Evolutionary conservation across 2,329 filamentous ascomycete species (phyloP).

Genomic region (Colletotrichum scovillei): DNA sequence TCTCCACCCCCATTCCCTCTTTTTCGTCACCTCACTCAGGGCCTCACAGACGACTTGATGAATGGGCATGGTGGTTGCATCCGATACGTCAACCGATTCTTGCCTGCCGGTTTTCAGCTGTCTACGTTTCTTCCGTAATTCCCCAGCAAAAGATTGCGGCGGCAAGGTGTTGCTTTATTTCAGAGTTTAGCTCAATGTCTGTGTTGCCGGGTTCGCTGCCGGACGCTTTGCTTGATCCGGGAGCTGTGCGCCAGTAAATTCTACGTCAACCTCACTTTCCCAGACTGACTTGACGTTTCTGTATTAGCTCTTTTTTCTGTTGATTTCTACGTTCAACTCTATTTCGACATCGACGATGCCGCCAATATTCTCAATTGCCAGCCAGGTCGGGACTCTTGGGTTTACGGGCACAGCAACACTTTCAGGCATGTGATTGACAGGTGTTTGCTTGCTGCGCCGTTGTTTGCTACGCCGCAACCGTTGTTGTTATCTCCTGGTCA

Average conservation of each 20-base stretch:
- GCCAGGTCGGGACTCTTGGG: neutral
- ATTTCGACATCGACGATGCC: slow-evolving; percentile 26
- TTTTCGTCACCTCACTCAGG: slow-evolving; percentile 20
- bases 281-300: slow-evolving; percentile 7
- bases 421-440: neutral
- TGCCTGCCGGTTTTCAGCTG: neutral
- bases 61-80: slow-evolving; percentile 1
- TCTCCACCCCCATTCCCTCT: slow-evolving; percentile 24
- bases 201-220: neutral
- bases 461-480: neutral
- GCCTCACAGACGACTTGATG: slow-evolving; percentile 11
- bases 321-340: slow-evolving; percentile 22
- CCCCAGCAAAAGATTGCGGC: neutral
- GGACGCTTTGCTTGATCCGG: slow-evolving; percentile 17
- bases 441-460: neutral
- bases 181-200: slow-evolving; percentile 2
- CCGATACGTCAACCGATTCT: neutral
- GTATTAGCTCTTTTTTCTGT: slow-evolving; percentile 18
- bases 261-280: slow-evolving; percentile 1
- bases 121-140: neutral
- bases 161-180: slow-evolving; percentile 1
- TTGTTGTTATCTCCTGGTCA: slow-evolving; percentile 21
- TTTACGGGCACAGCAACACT: neutral
- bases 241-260: neutral
- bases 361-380: neutral